These are phyloP conservation scores for Auricularia sp. DNA, from an alignment of 768 basidiomycete species.

Conservation along the genomic window DNA sequence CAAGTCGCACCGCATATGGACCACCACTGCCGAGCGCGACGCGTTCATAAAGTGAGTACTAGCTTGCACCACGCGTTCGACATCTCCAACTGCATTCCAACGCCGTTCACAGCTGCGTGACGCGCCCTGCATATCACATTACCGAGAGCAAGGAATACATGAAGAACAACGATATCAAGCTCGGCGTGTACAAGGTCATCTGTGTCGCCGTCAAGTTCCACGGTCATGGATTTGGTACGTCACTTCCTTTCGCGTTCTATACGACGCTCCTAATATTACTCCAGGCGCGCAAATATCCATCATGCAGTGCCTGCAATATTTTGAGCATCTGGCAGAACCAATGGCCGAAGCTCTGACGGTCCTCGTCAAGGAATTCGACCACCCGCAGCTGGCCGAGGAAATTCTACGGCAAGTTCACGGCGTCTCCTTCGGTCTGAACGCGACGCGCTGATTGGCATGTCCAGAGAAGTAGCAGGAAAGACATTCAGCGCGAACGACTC, in stretches of 20 bases:
- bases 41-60: constrained; percentile 73
- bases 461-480: constrained; percentile 72
- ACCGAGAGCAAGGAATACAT: constrained; percentile 81
- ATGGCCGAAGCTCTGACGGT: constrained; percentile 84
- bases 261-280: neutral
- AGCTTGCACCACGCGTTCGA: no score
- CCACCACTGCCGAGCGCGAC: constrained; percentile 76
- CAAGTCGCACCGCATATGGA: constrained; percentile 77
- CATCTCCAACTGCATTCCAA: no score
- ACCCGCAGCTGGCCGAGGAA: constrained; percentile 83
- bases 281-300: constrained; percentile 67
- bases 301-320: constrained; percentile 86
- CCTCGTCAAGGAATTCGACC: constrained; percentile 78
- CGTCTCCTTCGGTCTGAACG: neutral
- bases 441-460: neutral
- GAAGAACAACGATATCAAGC: constrained; percentile 62
- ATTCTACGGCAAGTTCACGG: constrained; percentile 42
- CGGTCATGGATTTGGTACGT: constrained; percentile 56
- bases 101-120: constrained; percentile 90
- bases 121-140: constrained; percentile 78
- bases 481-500: constrained; percentile 71
- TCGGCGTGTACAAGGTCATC: constrained; percentile 77
- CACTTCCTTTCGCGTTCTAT: neutral
- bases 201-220: constrained; percentile 90
- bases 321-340: constrained; percentile 86